A percentile compares a stretch with the other conserved stretches of the same genome.
Evolutionary conservation across 305 asterid species (phyloP).

Genomic region (Fraxinus xanthoxyloides): DNA sequence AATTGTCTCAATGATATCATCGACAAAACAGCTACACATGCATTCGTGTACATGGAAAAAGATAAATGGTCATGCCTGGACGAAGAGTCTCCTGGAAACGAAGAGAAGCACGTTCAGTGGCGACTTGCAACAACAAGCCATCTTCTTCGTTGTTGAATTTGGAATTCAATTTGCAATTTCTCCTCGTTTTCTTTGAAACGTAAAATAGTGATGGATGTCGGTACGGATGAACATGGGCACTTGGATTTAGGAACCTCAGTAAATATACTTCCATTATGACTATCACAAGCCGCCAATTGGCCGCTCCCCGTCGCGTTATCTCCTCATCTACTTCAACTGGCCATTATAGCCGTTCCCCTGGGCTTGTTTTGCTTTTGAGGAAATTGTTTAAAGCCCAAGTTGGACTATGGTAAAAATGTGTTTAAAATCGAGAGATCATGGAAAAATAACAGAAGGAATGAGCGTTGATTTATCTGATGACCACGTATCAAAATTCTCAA

Average conservation of each 20-base stretch:
- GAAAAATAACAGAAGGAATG: background rate
- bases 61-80: slow-evolving; percentile 42
- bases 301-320: background rate
- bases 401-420: too few relatives aligned
- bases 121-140: slow-evolving; percentile 36
- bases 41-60: background rate
- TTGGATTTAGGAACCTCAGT: slow-evolving; percentile 18
- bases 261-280: slow-evolving; percentile 31
- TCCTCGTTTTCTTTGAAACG: slow-evolving; percentile 20
- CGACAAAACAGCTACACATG: background rate
- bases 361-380: background rate
- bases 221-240: slow-evolving; percentile 18
- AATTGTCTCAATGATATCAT: slow-evolving; percentile 27
- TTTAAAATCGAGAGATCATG: background rate
- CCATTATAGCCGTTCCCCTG: background rate
- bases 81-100: slow-evolving; percentile 72
- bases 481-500: background rate
- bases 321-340: background rate
- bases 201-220: slow-evolving; percentile 17
- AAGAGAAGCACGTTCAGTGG: slow-evolving; percentile 54
- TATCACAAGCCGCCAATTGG: background rate
- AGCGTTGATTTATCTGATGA: background rate
- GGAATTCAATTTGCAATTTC: slow-evolving; percentile 23
- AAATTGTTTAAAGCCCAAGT: background rate
- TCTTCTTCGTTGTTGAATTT: slow-evolving; percentile 26